These are phyloP conservation scores for Bifiguratus adelaidae DNA, from an alignment of 192 early-diverging fungal genomes.

Conservation along the genomic window DNA sequence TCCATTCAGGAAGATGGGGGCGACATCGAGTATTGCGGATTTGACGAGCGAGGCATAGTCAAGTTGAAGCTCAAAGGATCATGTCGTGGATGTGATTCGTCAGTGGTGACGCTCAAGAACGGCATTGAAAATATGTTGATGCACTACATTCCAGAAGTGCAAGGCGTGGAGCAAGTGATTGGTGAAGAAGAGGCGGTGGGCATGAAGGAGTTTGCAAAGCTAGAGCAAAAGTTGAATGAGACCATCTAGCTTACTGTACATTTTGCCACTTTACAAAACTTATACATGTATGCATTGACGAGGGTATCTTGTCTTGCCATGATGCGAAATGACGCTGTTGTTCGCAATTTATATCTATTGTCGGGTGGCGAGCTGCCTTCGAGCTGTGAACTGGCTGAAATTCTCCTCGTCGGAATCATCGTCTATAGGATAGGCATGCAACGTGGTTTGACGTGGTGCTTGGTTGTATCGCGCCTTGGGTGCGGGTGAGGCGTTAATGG, in stretches of 20 bases:
- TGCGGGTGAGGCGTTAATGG: no score
- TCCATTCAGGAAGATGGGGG: slow-evolving; percentile 99
- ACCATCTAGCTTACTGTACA: not conserved
- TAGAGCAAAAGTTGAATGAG: slow-evolving; percentile 46
- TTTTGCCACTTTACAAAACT: not conserved
- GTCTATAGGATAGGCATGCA: no score
- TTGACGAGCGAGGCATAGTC: slow-evolving; percentile 77
- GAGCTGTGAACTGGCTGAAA: no score
- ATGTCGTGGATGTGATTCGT: slow-evolving; percentile 89
- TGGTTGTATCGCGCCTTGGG: no score
- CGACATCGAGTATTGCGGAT: slow-evolving; percentile 93
- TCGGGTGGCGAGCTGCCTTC: no score
- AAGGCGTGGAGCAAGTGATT: slow-evolving; percentile 74
- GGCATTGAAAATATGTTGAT: slow-evolving; percentile 99
- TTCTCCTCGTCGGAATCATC: no score
- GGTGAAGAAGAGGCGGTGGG: slow-evolving; percentile 76
- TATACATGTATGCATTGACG: no score
- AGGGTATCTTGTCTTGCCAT: no score
- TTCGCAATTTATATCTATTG: no score
- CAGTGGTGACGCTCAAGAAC: slow-evolving; percentile 90
- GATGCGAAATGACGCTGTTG: no score
- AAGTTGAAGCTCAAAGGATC: slow-evolving; percentile 87
- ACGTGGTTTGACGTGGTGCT: no score
- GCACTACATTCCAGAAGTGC: slow-evolving; percentile 96
- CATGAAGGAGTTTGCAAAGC: slow-evolving; percentile 80